A percentile compares a stretch with the other conserved stretches of the same genome.
Evolutionary conservation across 2,329 filamentous ascomycete genomes (phyloP).

Genomic region (Ophiocordyceps sinensis): DNA sequence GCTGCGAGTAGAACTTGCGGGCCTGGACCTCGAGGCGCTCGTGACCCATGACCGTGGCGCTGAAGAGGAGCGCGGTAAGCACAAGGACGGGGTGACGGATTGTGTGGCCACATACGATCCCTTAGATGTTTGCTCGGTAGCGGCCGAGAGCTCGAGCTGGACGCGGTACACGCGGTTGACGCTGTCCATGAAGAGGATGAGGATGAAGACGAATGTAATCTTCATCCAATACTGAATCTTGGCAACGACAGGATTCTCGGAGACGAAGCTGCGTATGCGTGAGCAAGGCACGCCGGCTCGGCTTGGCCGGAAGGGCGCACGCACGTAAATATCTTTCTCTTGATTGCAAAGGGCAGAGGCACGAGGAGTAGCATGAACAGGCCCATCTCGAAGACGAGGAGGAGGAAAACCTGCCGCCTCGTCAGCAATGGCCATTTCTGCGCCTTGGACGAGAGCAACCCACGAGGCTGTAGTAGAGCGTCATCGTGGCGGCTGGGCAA

Average conservation of each 20-base stretch:
- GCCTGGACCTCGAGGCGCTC: conserved; percentile 98
- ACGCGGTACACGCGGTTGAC: conserved; percentile 94
- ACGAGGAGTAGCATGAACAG: conserved; percentile 70
- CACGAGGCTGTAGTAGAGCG: conserved; percentile 43
- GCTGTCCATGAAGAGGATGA: conserved; percentile 95
- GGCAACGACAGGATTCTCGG: conserved; percentile 67
- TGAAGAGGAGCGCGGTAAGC: conserved; percentile 7
- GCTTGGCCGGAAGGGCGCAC: conserved; percentile 15
- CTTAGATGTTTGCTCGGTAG: conserved; percentile 40
- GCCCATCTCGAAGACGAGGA: conserved; percentile 70
- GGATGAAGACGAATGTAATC: conserved; percentile 98
- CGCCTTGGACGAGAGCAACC: conserved; percentile 7
- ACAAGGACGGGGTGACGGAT: neutral
- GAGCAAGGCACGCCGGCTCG: neutral
- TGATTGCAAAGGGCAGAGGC: conserved; percentile 75
- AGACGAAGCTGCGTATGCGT: conserved; percentile 59
- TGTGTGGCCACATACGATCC: conserved; percentile 28
- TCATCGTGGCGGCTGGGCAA: conserved; percentile 28
- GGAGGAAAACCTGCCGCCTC: conserved; percentile 55
- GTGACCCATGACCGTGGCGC: conserved; percentile 63
- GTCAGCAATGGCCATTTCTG: conserved; percentile 7
- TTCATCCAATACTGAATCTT: conserved; percentile 97
- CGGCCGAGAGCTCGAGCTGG: conserved; percentile 69
- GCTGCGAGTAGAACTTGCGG: conserved; percentile 99
- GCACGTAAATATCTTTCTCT: conserved; percentile 69